These are phyloP conservation scores for Triticum dicoccoides DNA, from an alignment of 176 grass and related monocot genomes.

Conservation along the genomic window DNA sequence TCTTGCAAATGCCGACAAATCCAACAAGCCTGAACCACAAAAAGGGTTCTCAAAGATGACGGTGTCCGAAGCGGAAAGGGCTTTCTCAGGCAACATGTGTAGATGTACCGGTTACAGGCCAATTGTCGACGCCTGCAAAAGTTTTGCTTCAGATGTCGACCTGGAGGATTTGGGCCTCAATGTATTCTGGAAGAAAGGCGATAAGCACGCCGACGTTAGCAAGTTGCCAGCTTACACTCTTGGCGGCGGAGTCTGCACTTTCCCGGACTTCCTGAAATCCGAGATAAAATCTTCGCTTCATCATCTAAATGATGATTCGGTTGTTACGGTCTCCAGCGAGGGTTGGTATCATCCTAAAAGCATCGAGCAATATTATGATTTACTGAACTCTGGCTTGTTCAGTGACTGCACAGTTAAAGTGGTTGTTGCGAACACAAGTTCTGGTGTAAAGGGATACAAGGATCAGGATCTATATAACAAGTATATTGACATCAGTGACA, in stretches of 20 bases:
- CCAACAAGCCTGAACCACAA: slow-evolving; percentile 47
- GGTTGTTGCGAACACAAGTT: slow-evolving; percentile 59
- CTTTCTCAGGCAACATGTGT: slow-evolving; percentile 74
- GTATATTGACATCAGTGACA: slow-evolving; percentile 62
- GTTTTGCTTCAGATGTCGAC: slow-evolving; percentile 74
- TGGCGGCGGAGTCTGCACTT: slow-evolving; percentile 51
- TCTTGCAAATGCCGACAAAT: slow-evolving; percentile 75
- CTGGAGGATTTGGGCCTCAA: slow-evolving; percentile 81
- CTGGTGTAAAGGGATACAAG: slow-evolving; percentile 60
- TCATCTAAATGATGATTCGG: background rate
- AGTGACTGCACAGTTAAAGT: slow-evolving; percentile 41
- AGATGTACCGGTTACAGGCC: slow-evolving; percentile 76
- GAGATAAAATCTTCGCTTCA: slow-evolving; percentile 37
- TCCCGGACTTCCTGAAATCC: slow-evolving; percentile 58
- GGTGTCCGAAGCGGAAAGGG: slow-evolving; percentile 51
- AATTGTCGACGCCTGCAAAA: slow-evolving; percentile 83
- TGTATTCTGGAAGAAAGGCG: slow-evolving; percentile 63
- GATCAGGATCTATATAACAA: slow-evolving; percentile 50
- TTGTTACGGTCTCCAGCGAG: background rate
- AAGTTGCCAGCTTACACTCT: slow-evolving; percentile 50
- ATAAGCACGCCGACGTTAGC: slow-evolving; percentile 33
- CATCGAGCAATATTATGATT: slow-evolving; percentile 41
- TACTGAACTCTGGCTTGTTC: slow-evolving; percentile 40
- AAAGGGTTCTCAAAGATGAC: slow-evolving; percentile 71
- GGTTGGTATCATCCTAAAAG: slow-evolving; percentile 61